These are phyloP conservation scores for Bretschneidera sinensis DNA, from an alignment of 345 rosid species.

Conservation along the genomic window DNA sequence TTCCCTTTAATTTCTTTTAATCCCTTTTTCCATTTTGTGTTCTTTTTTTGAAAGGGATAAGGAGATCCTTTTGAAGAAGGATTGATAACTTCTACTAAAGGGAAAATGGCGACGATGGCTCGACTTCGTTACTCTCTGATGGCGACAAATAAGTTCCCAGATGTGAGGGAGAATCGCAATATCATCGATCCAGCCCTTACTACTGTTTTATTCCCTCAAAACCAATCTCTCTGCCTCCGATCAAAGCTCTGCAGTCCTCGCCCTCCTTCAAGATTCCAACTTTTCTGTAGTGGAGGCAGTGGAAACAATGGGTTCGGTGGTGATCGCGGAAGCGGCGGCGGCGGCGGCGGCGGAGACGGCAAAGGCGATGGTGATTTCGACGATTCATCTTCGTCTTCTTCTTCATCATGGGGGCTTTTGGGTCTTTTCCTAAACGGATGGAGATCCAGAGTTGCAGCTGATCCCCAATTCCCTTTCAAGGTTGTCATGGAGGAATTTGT, in stretches of 20 bases:
- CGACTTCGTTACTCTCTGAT: conserved; percentile 31
- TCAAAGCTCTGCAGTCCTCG: conserved; percentile 16
- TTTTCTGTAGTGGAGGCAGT: conserved; percentile 37
- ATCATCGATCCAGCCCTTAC: conserved; percentile 16
- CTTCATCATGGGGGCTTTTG: conserved; percentile 48
- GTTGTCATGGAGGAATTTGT: conserved; percentile 95
- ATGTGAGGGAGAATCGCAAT: conserved; percentile 18
- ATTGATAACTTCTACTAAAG: not conserved
- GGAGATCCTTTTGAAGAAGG: too few species aligned
- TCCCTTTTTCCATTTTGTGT: too few species aligned
- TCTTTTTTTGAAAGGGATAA: too few species aligned
- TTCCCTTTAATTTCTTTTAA: too few species aligned
- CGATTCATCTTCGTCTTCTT: not conserved
- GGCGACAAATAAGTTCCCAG: conserved; percentile 23
- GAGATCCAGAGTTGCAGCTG: conserved; percentile 90
- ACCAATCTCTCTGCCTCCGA: conserved; percentile 23
- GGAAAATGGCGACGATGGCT: conserved; percentile 33
- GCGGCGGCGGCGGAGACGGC: conserved; percentile 21
- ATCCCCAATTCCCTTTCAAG: conserved; percentile 92
- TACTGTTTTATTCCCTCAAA: conserved; percentile 22
- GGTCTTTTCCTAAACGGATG: conserved; percentile 75
- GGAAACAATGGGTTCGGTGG: conserved; percentile 33
- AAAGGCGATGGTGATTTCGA: conserved; percentile 8
- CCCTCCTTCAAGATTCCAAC: conserved; percentile 16
- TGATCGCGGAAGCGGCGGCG: conserved; percentile 30